Conservation (phyloP, 2,329 filamentous ascomycete species). For the Colletotrichum trifolii region DNA sequence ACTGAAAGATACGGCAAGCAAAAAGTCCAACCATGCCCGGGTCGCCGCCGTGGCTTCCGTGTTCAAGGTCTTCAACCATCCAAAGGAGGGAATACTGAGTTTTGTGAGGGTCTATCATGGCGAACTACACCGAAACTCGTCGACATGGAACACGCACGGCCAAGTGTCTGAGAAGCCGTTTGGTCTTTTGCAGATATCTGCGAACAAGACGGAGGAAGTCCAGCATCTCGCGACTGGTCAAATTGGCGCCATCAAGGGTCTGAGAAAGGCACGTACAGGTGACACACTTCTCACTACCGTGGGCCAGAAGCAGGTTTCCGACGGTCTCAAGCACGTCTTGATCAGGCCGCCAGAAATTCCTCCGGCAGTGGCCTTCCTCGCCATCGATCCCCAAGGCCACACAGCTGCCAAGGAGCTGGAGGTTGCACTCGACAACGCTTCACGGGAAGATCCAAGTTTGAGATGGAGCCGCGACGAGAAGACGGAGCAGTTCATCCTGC, state of each 20-base stretch:
- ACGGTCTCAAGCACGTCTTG: conserved; percentile 78
- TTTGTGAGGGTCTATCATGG: conserved; percentile 95
- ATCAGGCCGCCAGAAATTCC: conserved; percentile 90
- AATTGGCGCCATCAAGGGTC: conserved; percentile 91
- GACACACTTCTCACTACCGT: conserved; percentile 87
- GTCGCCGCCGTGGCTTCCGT: conserved; percentile 71
- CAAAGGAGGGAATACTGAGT: conserved; percentile 85
- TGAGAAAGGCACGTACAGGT: conserved; percentile 92
- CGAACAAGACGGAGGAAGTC: conserved; percentile 86
- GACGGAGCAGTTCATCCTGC: conserved; percentile 90
- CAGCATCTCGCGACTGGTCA: conserved; percentile 84
- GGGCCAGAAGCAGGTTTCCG: conserved; percentile 70
- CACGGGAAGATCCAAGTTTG: conserved; percentile 92
- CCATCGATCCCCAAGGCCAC: conserved; percentile 83
- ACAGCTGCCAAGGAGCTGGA: conserved; percentile 84
- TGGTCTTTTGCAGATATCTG: conserved; percentile 89
- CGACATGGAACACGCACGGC: conserved; percentile 89
- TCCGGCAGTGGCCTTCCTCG: conserved; percentile 96
- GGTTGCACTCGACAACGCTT: conserved; percentile 78
- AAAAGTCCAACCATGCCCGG: conserved; percentile 45
- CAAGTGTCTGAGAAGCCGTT: conserved; percentile 82
- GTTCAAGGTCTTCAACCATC: conserved; percentile 95
- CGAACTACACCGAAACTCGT: conserved; percentile 76
- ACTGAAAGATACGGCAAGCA: conserved; percentile 43
- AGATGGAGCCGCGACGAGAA: conserved; percentile 88